A percentile compares a stretch with the other conserved stretches of the same genome.
These are phyloP conservation scores for Pseudogymnoascus sp. DNA, from an alignment of 2,329 filamentous ascomycete genomes.

Conservation along the genomic window DNA sequence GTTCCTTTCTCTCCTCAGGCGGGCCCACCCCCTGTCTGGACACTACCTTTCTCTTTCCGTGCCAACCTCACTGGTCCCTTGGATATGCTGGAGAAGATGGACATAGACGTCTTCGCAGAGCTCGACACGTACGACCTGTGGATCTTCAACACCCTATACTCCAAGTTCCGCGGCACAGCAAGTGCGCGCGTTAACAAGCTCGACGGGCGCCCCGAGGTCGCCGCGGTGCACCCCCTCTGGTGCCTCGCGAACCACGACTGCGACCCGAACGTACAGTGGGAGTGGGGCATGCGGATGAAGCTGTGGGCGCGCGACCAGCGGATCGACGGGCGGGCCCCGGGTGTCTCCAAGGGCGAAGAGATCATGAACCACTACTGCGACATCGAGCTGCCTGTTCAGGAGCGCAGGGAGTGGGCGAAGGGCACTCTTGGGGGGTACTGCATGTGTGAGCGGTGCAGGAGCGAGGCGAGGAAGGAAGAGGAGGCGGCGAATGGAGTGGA, in stretches of 20 bases:
- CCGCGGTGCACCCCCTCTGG: conserved; percentile 91
- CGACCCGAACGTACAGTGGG: conserved; percentile 90
- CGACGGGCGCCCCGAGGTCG: conserved; percentile 80
- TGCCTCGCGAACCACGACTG: conserved; percentile 95
- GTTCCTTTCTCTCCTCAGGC: conserved; percentile 46
- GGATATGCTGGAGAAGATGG: conserved; percentile 76
- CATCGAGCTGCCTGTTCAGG: conserved; percentile 64
- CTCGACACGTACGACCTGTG: conserved; percentile 59
- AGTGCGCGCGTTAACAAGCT: conserved; percentile 70
- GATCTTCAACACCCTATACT: conserved; percentile 85
- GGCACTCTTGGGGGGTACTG: conserved; percentile 86
- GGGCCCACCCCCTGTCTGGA: conserved; percentile 53
- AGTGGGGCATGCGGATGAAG: conserved; percentile 75
- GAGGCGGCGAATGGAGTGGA: background rate
- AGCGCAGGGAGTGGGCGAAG: conserved; percentile 79
- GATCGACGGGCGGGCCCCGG: conserved; percentile 45
- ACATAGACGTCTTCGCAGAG: conserved; percentile 62
- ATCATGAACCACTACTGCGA: conserved; percentile 94
- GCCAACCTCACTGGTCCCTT: conserved; percentile 67
- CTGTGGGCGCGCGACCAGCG: conserved; percentile 55
- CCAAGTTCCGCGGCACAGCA: conserved; percentile 88
- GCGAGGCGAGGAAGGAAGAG: conserved; percentile 47
- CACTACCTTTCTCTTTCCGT: conserved; percentile 69
- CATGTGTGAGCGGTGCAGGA: conserved; percentile 73
- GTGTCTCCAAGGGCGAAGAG: conserved; percentile 72